phyloP scores from a whole-genome alignment of 495 filamentous ascomycete species.

The Penicillium riverlandense region DNA sequence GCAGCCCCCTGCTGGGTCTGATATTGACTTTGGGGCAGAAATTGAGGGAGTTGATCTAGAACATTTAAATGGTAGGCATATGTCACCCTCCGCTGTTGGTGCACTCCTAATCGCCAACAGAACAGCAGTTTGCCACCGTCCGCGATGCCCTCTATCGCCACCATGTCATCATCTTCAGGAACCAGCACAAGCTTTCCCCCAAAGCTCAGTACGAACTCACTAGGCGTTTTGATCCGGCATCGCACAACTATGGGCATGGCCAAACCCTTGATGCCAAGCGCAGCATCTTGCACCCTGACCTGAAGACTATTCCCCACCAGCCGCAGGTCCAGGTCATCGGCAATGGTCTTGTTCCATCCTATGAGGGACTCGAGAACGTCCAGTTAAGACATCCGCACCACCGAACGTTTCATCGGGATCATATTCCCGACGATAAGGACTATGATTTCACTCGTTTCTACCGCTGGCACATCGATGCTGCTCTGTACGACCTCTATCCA shows the following conservation, averaged over 20 bases:
- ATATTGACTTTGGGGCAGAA: constrained; percentile 52
- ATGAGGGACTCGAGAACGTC: constrained; percentile 61
- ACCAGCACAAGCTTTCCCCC: constrained; percentile 52
- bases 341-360: constrained; percentile 56
- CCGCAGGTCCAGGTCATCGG: constrained; percentile 75
- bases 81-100: background rate
- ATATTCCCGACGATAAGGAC: constrained; percentile 56
- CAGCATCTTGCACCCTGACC: constrained; percentile 65
- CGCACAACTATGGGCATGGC: constrained; percentile 62
- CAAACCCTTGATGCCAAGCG: constrained; percentile 60
- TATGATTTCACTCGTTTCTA: constrained; percentile 65
- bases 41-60: constrained; percentile 51
- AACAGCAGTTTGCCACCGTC: constrained; percentile 52
- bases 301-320: constrained; percentile 72
- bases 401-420: constrained; percentile 60
- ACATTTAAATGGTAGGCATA: constrained; percentile 42
- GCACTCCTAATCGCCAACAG: constrained; percentile 21
- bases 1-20: constrained; percentile 34
- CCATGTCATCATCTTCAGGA: constrained; percentile 62
- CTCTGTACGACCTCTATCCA: constrained; percentile 63
- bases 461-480: constrained; percentile 74
- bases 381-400: constrained; percentile 67
- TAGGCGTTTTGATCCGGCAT: constrained; percentile 58
- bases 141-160: constrained; percentile 52
- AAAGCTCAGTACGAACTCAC: constrained; percentile 66